These are phyloP conservation scores for Paecilomyces niveus DNA, from an alignment of 2,329 filamentous ascomycete species.

Conservation along the genomic window DNA sequence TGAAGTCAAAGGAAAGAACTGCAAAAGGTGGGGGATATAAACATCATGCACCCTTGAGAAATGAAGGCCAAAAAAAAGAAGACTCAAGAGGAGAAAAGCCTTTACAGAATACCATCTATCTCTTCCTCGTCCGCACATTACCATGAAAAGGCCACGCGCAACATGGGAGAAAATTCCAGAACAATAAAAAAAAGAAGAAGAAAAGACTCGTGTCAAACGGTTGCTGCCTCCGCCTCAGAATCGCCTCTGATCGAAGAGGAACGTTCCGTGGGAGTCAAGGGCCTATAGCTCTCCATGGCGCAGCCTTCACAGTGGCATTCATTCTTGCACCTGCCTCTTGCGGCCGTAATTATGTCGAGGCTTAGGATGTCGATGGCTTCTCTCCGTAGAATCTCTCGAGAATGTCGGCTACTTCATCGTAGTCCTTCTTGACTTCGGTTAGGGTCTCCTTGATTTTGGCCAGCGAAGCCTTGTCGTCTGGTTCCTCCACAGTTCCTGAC, in stretches of 20 bases:
- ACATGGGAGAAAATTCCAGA: not conserved
- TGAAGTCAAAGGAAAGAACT: not conserved
- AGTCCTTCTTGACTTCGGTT: constrained; percentile 66
- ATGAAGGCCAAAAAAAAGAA: not conserved
- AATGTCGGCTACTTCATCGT: constrained; percentile 61
- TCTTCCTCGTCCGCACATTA: not conserved
- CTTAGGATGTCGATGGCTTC: not conserved
- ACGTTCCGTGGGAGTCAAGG: not conserved
- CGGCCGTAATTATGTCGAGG: not conserved
- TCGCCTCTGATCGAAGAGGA: not conserved
- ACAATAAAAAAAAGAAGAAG: not conserved
- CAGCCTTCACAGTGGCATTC: not conserved
- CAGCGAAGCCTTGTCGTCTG: constrained; percentile 52
- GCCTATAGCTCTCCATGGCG: not conserved
- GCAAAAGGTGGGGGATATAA: not conserved
- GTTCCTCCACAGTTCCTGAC: constrained; percentile 49
- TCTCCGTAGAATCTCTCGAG: constrained; percentile 66
- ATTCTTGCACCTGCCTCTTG: not conserved
- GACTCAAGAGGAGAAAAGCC: not conserved
- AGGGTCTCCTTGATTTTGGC: constrained; percentile 64
- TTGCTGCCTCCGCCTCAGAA: not conserved
- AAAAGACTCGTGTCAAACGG: not conserved
- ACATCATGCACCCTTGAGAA: not conserved
- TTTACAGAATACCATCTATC: not conserved
- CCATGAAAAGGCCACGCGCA: not conserved